Conservation (phyloP, 306 rosid species). For the Cicer bijugum region DNA sequence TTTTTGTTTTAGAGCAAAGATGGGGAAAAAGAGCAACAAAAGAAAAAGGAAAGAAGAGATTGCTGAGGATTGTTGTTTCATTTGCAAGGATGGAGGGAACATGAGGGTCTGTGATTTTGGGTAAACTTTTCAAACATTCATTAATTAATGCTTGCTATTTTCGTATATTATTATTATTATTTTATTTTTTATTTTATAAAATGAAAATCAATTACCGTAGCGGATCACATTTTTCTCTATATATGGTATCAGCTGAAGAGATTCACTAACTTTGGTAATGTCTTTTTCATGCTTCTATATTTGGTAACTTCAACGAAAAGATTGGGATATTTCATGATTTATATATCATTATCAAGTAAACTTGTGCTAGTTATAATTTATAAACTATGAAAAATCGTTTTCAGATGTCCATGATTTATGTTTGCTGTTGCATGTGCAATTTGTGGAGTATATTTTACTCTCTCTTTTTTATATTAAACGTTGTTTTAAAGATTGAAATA, state of each 20-base stretch:
- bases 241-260: neutral
- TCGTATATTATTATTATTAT: no score
- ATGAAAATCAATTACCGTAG: neutral
- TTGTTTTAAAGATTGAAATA: neutral
- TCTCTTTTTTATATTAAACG: neutral
- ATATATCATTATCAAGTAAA: no score
- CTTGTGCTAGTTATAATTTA: no score
- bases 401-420: no score
- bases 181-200: neutral
- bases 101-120: neutral
- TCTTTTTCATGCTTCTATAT: neutral
- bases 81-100: conserved; percentile 13
- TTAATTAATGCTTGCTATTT: neutral
- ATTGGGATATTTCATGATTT: no score
- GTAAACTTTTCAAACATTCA: neutral
- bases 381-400: no score
- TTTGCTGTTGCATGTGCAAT: no score
- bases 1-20: neutral
- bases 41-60: neutral
- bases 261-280: no score
- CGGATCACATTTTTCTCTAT: neutral
- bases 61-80: neutral
- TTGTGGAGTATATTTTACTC: no score
- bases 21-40: neutral
- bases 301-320: neutral